Base-by-base conservation (phyloP, 2,329 filamentous ascomycete species). In the Colletotrichum gloeosporioides region DNA sequence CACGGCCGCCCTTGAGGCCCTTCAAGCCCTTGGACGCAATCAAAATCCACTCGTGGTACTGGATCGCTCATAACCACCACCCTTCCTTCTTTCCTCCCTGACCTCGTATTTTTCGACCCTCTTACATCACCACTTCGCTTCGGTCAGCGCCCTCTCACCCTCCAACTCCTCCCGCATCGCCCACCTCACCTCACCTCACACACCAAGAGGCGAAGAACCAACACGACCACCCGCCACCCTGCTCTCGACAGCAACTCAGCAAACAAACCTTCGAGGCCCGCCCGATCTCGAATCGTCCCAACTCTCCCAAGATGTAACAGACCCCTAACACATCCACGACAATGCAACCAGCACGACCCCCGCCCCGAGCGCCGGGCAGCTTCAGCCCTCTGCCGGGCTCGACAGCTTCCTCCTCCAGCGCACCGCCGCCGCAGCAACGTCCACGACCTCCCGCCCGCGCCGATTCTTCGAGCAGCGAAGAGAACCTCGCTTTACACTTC, bases 341-440 rank as follows among this genome's bases (percentile, higher is more conserved):
- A 81, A 90, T 90, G 88, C 88, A 90, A 82, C 86, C 86, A 79
- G 83, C 85, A 79, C 85, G 87, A 80, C 86, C 87, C 85, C 84
- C 85, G 75, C 85, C 86, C 62, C 86, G 88, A 77, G 88, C 87
- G 76, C 89, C 89, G 32, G 89, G 90, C 77, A 90, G 89, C 86
- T 92, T 92, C 85, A 89, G 89, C 76, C 88, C 90, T 76, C 83
- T 91, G 77, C 85, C 88, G 59, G 81, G 80, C 66, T 78, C 78
- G 27, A 78, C 79, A 22, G 79, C 81, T 62, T 78, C 82, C 74
- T 34, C 31, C 29, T 36, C 31, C 29, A 79, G 82, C 65, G 74
- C 83, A 75, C 82, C 25, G 77, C 82, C 34, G 75, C 82, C 69
- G 78, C 81, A 53, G 44, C 44, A 65, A 78, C 80, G 71, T 79